A percentile compares a stretch with the other conserved stretches of the same genome.
Evolutionary conservation across 257 asterid species (phyloP).

Genomic region (Penstemon eatonii): DNA sequence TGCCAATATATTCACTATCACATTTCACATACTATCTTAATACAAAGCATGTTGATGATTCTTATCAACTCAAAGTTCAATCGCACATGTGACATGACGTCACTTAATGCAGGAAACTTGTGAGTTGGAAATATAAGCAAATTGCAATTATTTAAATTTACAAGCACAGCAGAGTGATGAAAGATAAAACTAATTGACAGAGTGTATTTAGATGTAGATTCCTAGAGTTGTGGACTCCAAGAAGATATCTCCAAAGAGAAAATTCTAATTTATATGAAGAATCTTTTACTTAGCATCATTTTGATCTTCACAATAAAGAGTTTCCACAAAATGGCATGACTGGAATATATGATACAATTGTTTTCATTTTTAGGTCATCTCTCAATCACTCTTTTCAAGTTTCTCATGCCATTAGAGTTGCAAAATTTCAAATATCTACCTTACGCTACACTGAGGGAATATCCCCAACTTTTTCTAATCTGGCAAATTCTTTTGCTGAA

Average conservation of each 20-base stretch:
- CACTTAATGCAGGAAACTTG: too few species aligned
- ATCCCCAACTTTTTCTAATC: constrained; percentile 9
- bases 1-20: too few species aligned
- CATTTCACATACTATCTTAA: too few species aligned
- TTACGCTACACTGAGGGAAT: not conserved
- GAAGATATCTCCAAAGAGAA: not conserved
- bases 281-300: not conserved
- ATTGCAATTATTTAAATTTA: not conserved
- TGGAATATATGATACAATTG: not conserved
- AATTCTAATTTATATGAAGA: not conserved
- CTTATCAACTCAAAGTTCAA: not conserved
- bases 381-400: not conserved
- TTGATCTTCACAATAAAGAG: not conserved
- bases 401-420: not conserved
- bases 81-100: not conserved
- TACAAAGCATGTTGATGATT: not conserved
- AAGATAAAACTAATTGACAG: not conserved
- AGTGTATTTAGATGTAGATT: not conserved
- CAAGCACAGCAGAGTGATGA: not conserved
- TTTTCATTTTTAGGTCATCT: not conserved
- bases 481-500: constrained; percentile 3
- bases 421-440: not conserved
- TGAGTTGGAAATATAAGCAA: not conserved
- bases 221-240: not conserved
- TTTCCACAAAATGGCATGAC: not conserved